A percentile compares a stretch with the other conserved stretches of the same genome.
These are phyloP conservation scores for Porodaedalea pini DNA, from an alignment of 1,284 basidiomycete genomes.

Conservation along the genomic window DNA sequence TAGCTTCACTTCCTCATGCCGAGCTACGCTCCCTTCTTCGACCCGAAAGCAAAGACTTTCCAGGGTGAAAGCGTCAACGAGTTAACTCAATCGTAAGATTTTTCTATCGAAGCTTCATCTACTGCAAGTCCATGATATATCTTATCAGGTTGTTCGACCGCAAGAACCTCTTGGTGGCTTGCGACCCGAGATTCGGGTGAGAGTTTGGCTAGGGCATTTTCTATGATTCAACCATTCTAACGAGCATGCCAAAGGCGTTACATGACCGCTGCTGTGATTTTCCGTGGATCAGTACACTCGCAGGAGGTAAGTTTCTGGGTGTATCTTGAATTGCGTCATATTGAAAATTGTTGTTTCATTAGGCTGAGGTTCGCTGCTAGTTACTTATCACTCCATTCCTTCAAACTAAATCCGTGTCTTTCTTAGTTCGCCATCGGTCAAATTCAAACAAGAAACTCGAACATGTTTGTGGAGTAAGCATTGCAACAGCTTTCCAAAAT, in stretches of 20 bases:
- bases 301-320: constrained; percentile 61
- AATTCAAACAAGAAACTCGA: constrained; percentile 69
- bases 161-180: constrained; percentile 79
- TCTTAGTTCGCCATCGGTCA: constrained; percentile 44
- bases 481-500: neutral
- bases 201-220: constrained; percentile 28
- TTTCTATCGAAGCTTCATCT: neutral
- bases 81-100: constrained; percentile 58
- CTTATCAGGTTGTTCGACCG: constrained; percentile 70
- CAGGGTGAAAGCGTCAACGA: constrained; percentile 62
- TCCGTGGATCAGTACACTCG: constrained; percentile 78
- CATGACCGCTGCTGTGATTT: constrained; percentile 84
- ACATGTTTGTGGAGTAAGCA: constrained; percentile 74
- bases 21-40: constrained; percentile 80
- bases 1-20: constrained; percentile 90
- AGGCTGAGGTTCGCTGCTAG: constrained; percentile 52
- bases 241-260: constrained; percentile 53
- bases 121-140: neutral
- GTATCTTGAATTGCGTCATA: constrained; percentile 25
- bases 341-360: constrained; percentile 29
- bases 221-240: neutral
- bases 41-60: constrained; percentile 62
- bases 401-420: neutral
- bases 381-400: constrained; percentile 13
- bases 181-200: constrained; percentile 75